Evolutionary conservation across 2,329 filamentous ascomycete species (phyloP).

Genomic region (Paecilomyces dactylethromorphus): DNA sequence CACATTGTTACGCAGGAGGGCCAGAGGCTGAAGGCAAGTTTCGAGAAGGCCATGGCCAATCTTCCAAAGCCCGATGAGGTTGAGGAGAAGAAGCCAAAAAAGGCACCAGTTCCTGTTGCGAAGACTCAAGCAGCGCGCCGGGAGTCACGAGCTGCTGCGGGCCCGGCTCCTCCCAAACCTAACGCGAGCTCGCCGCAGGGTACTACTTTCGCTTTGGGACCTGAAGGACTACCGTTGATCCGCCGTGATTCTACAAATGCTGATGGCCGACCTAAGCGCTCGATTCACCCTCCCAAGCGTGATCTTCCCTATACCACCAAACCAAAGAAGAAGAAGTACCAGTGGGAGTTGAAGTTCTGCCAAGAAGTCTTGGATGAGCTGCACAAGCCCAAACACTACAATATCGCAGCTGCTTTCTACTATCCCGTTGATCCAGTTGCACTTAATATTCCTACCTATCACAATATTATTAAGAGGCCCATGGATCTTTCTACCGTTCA

Average conservation of each 20-base stretch:
- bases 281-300: constrained; percentile 87
- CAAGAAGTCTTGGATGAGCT: constrained; percentile 74
- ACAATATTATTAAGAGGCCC: constrained; percentile 88
- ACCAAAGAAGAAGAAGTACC: constrained; percentile 84
- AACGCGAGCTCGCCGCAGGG: constrained; percentile 28
- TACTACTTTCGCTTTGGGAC: constrained; percentile 66
- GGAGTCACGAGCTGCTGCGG: constrained; percentile 40
- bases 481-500: constrained; percentile 89
- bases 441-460: constrained; percentile 86
- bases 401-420: constrained; percentile 67
- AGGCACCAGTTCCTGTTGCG: constrained; percentile 24
- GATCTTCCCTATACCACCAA: constrained; percentile 86
- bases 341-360: constrained; percentile 84
- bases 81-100: constrained; percentile 57
- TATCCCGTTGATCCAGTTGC: constrained; percentile 87
- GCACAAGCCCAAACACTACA: constrained; percentile 63
- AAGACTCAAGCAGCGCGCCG: constrained; percentile 42
- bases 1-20: constrained; percentile 68
- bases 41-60: constrained; percentile 54
- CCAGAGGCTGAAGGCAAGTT: constrained; percentile 53
- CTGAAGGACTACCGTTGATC: constrained; percentile 72
- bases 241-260: constrained; percentile 75
- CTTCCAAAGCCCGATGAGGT: constrained; percentile 51
- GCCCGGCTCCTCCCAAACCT: constrained; percentile 30
- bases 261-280: constrained; percentile 81